These are phyloP conservation scores for Candida sanyaensis DNA, from an alignment of 1,139 yeast species.

Conservation along the genomic window DNA sequence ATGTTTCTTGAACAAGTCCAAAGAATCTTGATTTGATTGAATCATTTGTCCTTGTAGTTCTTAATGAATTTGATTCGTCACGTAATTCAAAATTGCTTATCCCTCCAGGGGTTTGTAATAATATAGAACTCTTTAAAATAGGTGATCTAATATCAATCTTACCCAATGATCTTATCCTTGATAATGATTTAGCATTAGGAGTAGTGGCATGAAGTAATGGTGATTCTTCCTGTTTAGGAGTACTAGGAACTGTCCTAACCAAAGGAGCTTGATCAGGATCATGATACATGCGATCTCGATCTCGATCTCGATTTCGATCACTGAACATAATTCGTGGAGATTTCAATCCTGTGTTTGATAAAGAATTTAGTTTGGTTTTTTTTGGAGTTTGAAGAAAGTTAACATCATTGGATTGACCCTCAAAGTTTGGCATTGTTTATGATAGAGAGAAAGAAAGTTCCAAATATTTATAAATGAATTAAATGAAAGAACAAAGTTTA, in stretches of 20 bases:
- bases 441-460: too few relatives aligned
- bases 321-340: not conserved
- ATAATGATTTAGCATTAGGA: conserved; percentile 2
- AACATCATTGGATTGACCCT: not conserved
- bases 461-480: too few relatives aligned
- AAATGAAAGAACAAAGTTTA: too few relatives aligned
- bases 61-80: conserved; percentile 16
- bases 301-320: not conserved
- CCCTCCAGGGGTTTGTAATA: conserved; percentile 15
- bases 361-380: not conserved
- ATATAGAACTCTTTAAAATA: conserved; percentile 10
- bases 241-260: conserved; percentile 13
- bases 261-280: not conserved
- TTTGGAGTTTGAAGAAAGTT: not conserved
- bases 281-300: not conserved
- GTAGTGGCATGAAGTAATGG: not conserved
- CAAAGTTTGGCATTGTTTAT: not conserved
- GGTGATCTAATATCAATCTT: conserved; percentile 26
- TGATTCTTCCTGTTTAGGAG: conserved; percentile 9
- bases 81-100: conserved; percentile 1
- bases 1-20: conserved; percentile 19
- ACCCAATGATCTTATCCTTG: conserved; percentile 24
- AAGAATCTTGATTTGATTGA: conserved; percentile 21
- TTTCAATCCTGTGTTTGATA: not conserved
- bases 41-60: conserved; percentile 20